Conservation (phyloP, 768 basidiomycete species). For the Termitomyces sp. region DNA sequence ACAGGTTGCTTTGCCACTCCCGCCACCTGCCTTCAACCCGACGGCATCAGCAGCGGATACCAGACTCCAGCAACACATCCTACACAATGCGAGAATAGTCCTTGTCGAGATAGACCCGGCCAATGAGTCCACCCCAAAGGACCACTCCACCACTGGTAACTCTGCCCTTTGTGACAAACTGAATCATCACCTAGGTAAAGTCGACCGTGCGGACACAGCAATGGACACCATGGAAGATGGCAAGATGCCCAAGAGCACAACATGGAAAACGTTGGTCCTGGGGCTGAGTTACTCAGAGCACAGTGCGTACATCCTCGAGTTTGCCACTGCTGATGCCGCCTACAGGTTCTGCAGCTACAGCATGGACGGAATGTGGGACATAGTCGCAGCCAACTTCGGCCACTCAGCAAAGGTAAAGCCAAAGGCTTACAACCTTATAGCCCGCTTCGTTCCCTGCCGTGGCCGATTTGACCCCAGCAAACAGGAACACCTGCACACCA, state of each 20-base stretch:
- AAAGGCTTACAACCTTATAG: neutral
- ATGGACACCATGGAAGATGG: neutral
- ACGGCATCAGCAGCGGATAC: neutral
- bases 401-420: neutral
- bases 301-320: neutral
- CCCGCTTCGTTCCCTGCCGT: neutral
- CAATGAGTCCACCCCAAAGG: neutral
- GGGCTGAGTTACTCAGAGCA: neutral
- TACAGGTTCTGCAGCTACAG: neutral
- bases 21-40: neutral
- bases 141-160: neutral
- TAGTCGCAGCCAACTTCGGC: neutral
- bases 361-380: too few relatives aligned
- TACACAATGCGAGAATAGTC: neutral
- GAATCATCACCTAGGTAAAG: too few relatives aligned
- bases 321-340: neutral
- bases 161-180: neutral
- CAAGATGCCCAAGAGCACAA: neutral
- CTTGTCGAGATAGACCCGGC: neutral
- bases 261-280: neutral
- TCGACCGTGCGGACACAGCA: neutral
- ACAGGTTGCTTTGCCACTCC: too few relatives aligned
- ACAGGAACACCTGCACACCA: neutral
- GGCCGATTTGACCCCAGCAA: neutral
- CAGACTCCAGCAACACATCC: neutral